Base-by-base conservation (phyloP, 2,329 filamentous ascomycete species). In the Aspergillus sp. region DNA sequence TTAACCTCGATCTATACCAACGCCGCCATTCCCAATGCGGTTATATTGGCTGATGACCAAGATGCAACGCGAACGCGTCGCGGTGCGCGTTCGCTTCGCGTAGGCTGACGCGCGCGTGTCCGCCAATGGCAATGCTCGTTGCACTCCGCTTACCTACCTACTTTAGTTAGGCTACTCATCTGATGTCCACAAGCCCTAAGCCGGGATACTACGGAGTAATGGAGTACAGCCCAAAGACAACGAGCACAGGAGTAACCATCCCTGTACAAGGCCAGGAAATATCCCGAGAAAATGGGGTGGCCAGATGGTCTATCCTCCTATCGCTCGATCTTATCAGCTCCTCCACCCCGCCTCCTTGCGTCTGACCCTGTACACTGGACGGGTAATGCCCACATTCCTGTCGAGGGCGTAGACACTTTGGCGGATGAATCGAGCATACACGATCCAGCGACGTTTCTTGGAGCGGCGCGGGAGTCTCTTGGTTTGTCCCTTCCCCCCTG, bases 41-140 rank as follows among this genome's bases (percentile, higher is more conserved):
- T 41, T 47, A 57, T 49, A 57, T 57, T 55, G 41, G 17, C 20
- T 30, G 24, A 22, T 20, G 32, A 32, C 19, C 38, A 40, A 45
- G 13, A 11, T 32, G 38, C 20, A 26, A 20, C 52, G 36, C 52
- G 55, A 55, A 49, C 55, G 53, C 53, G 55, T 47, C 44, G 20
- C 47, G 44, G 48, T 20, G 13, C 55, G 50, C 48, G 20, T 45
- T 30, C 42, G 17, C 26, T 24, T 14, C 42, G 42, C 42, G 40
- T 24, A 8, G 11, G 32, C 6, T 4, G 33, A 49, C 45, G 36
- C 45, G 42, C 8, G 35, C 20, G 52, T 46, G 53, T 48, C 42
- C 3, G 7, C 55, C 55, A 57, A 57, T 53, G 40, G 51, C 81
- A 16, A 44, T 74, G 13, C 14, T n/a, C 33, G 14, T 3, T 42